Evolutionary conservation across 2,329 filamentous ascomycete genomes (phyloP).

Genomic region (Orbilia brochopaga): DNA sequence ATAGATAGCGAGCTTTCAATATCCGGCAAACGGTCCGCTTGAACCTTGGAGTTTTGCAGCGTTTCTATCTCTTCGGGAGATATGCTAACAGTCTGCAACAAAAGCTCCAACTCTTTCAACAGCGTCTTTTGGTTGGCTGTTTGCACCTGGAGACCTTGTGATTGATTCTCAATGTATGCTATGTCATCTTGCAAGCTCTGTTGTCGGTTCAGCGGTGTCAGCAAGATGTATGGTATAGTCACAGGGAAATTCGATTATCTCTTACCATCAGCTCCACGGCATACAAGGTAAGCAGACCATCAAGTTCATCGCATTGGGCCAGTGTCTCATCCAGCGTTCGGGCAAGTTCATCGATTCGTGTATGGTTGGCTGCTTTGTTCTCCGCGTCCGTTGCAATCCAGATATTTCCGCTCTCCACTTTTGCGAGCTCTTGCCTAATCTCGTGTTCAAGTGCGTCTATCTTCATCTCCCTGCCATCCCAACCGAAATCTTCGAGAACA

Average conservation of each 20-base stretch:
- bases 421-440: constrained; percentile 54
- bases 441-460: constrained; percentile 54
- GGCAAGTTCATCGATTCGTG: constrained; percentile 84
- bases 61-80: constrained; percentile 76
- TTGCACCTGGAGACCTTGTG: constrained; percentile 94
- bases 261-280: constrained; percentile 89
- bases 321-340: constrained; percentile 87
- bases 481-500: constrained; percentile 54
- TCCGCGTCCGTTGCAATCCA: constrained; percentile 58
- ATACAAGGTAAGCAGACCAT: constrained; percentile 91
- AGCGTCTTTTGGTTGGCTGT: constrained; percentile 95
- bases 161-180: constrained; percentile 94
- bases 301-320: constrained; percentile 91
- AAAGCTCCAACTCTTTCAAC: constrained; percentile 82
- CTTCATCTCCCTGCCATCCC: constrained; percentile 54
- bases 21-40: constrained; percentile 70
- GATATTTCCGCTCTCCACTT: constrained; percentile 55
- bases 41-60: constrained; percentile 59
- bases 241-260: constrained; percentile 55
- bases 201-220: not conserved
- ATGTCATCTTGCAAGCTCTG: constrained; percentile 95
- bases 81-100: constrained; percentile 91
- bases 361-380: constrained; percentile 68
- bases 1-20: constrained; percentile 79
- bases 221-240: constrained; percentile 16